phyloP scores from a whole-genome alignment of 2,329 filamentous ascomycete species.

The Talaromyces sp. region DNA sequence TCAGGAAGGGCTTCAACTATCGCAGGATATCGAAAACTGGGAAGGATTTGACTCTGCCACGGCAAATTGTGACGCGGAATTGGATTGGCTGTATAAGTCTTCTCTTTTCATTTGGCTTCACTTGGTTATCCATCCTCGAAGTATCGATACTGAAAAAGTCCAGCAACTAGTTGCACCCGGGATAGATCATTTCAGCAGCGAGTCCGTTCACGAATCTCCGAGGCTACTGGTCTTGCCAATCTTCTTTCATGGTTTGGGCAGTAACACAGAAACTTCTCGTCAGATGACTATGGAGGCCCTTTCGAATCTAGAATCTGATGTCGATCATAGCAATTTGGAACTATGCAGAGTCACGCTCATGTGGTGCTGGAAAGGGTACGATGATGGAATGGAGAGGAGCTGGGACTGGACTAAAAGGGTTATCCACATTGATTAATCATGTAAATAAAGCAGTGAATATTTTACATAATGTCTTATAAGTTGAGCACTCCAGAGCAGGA shows the following conservation, averaged over 20 bases:
- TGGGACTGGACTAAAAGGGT: slow-evolving; percentile 13
- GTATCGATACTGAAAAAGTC: neutral
- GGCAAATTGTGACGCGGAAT: neutral
- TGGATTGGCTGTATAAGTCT: neutral
- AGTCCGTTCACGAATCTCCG: neutral
- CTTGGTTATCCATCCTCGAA: neutral
- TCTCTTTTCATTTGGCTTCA: neutral
- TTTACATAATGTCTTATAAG: too few species aligned
- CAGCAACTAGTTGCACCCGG: neutral
- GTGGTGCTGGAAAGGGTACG: neutral
- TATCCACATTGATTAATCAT: too few species aligned
- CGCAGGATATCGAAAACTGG: neutral
- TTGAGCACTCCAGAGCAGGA: too few species aligned
- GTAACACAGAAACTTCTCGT: neutral
- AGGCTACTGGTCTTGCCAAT: neutral
- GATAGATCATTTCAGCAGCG: neutral
- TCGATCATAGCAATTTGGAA: neutral
- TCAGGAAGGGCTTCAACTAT: neutral
- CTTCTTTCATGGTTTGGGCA: neutral
- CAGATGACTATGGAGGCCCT: neutral
- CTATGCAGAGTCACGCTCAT: neutral
- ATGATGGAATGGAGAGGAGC: slow-evolving; percentile 6
- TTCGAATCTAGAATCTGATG: neutral
- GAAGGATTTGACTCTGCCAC: neutral
- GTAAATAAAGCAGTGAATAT: too few species aligned